A percentile compares a stretch with the other conserved stretches of the same genome.
phyloP scores from a whole-genome alignment of 306 rosid genomes.

The Clitoria ternatea region DNA sequence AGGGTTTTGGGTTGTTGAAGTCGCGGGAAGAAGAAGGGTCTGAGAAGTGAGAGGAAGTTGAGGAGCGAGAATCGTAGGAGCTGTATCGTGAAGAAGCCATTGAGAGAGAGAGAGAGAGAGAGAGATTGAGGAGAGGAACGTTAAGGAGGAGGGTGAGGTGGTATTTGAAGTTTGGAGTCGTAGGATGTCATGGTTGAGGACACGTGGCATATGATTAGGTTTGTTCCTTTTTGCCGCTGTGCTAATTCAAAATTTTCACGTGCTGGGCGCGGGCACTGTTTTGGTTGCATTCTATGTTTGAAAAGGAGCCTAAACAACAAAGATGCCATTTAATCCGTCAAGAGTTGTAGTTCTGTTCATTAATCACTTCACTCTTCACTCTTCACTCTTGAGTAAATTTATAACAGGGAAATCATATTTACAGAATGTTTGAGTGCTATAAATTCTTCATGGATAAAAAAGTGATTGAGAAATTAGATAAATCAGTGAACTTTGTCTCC shows the following conservation, averaged over 20 bases:
- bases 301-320: neutral
- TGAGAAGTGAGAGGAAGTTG: slow-evolving; percentile 66
- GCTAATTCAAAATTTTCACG: slow-evolving; percentile 61
- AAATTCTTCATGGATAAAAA: no score
- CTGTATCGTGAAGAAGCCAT: slow-evolving; percentile 73
- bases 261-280: slow-evolving; percentile 26
- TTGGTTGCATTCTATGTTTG: neutral
- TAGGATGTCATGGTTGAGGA: neutral
- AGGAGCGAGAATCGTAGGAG: slow-evolving; percentile 72
- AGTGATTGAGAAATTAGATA: no score
- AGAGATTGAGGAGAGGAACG: neutral
- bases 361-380: neutral
- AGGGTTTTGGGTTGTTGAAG: slow-evolving; percentile 32
- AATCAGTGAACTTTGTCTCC: no score
- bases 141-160: neutral
- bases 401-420: no score
- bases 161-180: neutral
- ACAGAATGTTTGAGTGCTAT: no score
- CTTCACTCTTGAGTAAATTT: no score
- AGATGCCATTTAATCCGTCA: neutral
- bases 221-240: slow-evolving; percentile 40
- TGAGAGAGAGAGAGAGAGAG: slow-evolving; percentile 1
- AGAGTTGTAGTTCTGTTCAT: neutral
- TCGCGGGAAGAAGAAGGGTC: slow-evolving; percentile 80
- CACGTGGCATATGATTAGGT: slow-evolving; percentile 46